Percentiles rank a stretch among this genome's conserved stretches.
Conservation (phyloP, 306 rosid species). For the Rosa rugosa region DNA sequence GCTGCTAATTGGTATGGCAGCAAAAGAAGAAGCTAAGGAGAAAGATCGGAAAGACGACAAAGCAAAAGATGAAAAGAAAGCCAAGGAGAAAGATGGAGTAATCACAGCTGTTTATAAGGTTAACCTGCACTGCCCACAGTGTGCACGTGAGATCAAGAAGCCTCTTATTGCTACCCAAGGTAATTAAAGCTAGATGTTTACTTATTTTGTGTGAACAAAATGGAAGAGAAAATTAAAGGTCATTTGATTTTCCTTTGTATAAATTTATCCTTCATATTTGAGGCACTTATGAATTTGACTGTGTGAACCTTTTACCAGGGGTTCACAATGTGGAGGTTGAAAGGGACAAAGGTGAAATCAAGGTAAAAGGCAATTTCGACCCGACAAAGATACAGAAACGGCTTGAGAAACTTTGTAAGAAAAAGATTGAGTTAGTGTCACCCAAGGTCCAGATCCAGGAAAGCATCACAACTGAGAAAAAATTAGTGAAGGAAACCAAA, state of each 20-base stretch:
- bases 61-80: slow-evolving; percentile 30
- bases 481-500: slow-evolving; percentile 51
- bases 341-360: slow-evolving; percentile 64
- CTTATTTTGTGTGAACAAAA: background rate
- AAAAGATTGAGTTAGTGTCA: slow-evolving; percentile 68
- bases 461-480: slow-evolving; percentile 15
- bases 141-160: slow-evolving; percentile 69
- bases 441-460: slow-evolving; percentile 63
- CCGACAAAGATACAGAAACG: slow-evolving; percentile 53
- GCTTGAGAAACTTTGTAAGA: slow-evolving; percentile 56
- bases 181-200: background rate
- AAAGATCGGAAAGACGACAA: slow-evolving; percentile 20
- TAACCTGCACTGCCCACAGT: slow-evolving; percentile 70
- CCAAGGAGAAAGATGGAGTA: slow-evolving; percentile 27
- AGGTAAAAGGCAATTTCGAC: slow-evolving; percentile 63
- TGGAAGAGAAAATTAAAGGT: background rate
- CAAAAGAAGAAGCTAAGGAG: slow-evolving; percentile 33
- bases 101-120: slow-evolving; percentile 77
- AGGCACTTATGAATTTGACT: background rate
- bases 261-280: background rate
- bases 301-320: slow-evolving; percentile 33
- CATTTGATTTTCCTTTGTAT: background rate
- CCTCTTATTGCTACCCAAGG: slow-evolving; percentile 68
- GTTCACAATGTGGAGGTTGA: slow-evolving; percentile 63
- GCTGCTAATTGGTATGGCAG: slow-evolving; percentile 38